Base-by-base conservation (phyloP, 208 protist genomes). In the Naegleria gruberi region DNA sequence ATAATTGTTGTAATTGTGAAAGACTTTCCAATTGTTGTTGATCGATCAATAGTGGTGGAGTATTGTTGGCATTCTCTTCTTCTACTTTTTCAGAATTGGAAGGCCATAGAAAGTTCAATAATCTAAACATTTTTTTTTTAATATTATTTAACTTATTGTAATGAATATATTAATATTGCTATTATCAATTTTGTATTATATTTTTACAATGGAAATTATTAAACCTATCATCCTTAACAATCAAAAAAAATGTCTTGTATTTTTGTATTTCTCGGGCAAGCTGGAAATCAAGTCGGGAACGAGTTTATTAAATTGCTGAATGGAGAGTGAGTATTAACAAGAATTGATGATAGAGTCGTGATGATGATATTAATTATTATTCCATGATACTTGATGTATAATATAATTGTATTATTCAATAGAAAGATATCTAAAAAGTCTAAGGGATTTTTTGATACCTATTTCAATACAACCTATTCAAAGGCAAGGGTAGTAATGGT, bases 201-300 rank as follows among this genome's bases (percentile, higher is more conserved):
- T n/a, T n/a, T n/a, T n/a, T n/a, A n/a, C n/a, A n/a, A n/a, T n/a
- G n/a, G n/a, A n/a, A n/a, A n/a, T n/a, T n/a, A n/a, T n/a, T n/a
- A n/a, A n/a, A n/a, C n/a, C n/a, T n/a, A n/a, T n/a, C n/a, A n/a
- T n/a, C n/a, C n/a, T n/a, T n/a, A n/a, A n/a, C n/a, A n/a, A n/a
- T n/a, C n/a, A n/a, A 77, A 77, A 77, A 77, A 77, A 82, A 91
- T 91, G 90, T 91, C 89, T 34, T 91, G 89, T 7, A 51, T 94
- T 40, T 90, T 90, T 46, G 44, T 94, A 37, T 82, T 93, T 26
- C 94, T 97, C 3, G 96, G 96, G 1, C 95, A 98, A 91, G 97
- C 96, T 90, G 96, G 96, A 57, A 98, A 97, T 91, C 95, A 98
- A 91, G 93, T 98, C 17, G 96, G 96, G 45, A 82, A 93, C 23